A percentile compares a stretch with the other conserved stretches of the same genome.
These are phyloP conservation scores for Citrullus amarus DNA, from an alignment of 306 rosid genomes.

Conservation along the genomic window DNA sequence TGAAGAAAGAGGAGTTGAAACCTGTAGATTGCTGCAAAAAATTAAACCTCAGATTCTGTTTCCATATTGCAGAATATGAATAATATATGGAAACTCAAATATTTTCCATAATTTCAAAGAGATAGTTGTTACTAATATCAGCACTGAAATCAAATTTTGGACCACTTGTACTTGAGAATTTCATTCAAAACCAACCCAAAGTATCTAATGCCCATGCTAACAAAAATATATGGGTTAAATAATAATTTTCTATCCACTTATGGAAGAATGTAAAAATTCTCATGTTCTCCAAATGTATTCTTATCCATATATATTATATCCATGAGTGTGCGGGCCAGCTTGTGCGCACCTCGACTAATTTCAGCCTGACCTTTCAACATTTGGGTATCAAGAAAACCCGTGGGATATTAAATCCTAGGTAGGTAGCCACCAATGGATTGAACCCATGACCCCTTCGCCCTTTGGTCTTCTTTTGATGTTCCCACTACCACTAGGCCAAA, in stretches of 20 bases:
- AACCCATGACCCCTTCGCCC: no score
- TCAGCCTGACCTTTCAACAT: no score
- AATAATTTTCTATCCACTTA: not conserved
- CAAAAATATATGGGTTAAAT: not conserved
- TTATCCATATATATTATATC: not conserved
- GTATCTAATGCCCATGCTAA: not conserved
- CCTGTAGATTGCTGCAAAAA: conserved; percentile 35
- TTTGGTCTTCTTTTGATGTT: no score
- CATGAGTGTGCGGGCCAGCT: no score
- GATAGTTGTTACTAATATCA: not conserved
- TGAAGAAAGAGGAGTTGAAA: conserved; percentile 27
- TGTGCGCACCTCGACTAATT: no score
- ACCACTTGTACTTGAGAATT: not conserved
- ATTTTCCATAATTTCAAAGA: not conserved
- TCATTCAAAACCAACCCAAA: not conserved
- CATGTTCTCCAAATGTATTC: not conserved
- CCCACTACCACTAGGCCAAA: no score
- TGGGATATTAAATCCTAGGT: no score
- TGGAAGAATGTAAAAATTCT: not conserved
- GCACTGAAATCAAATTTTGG: not conserved
- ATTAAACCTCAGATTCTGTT: conserved; percentile 1
- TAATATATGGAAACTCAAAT: not conserved
- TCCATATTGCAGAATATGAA: not conserved
- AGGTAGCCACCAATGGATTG: no score
- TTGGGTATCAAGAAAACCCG: no score